These are phyloP conservation scores for Astrocystis sublimbata DNA, from an alignment of 495 filamentous ascomycete species.

Conservation along the genomic window DNA sequence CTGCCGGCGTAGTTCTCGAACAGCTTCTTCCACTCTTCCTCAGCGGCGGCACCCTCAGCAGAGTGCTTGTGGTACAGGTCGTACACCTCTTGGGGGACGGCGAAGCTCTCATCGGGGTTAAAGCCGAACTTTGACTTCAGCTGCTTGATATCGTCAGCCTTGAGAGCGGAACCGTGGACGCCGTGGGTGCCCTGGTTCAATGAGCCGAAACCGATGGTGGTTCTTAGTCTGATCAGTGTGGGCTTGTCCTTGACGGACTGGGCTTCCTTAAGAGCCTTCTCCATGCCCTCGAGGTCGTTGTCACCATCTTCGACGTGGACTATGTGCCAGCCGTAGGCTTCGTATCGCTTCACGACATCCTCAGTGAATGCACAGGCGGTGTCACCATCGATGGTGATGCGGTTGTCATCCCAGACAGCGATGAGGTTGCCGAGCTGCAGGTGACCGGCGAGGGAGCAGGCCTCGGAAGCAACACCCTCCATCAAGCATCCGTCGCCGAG, in stretches of 20 bases:
- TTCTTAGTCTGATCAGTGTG: conserved; percentile 93
- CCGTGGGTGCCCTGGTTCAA: conserved; percentile 88
- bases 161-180: conserved; percentile 94
- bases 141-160: conserved; percentile 86
- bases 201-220: conserved; percentile 97
- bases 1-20: conserved; percentile 80
- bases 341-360: conserved; percentile 93
- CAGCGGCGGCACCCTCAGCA: conserved; percentile 80
- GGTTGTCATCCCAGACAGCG: conserved; percentile 96
- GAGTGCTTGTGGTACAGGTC: conserved; percentile 83
- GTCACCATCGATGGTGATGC: conserved; percentile 92
- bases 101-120: conserved; percentile 90
- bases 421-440: conserved; percentile 97
- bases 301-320: conserved; percentile 87
- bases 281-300: conserved; percentile 83
- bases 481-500: conserved; percentile 98
- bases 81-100: conserved; percentile 92
- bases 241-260: conserved; percentile 94
- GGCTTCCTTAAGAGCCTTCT: conserved; percentile 80
- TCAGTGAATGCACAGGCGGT: conserved; percentile 96
- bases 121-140: conserved; percentile 96
- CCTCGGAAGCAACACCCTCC: conserved; percentile 96
- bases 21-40: conserved; percentile 94
- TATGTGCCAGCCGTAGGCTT: conserved; percentile 96
- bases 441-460: conserved; percentile 89